Percentiles rank a stretch among this genome's conserved stretches.
These are phyloP conservation scores for Plasmodiophora brassicae DNA, from an alignment of 208 protist genomes.

Conservation along the genomic window DNA sequence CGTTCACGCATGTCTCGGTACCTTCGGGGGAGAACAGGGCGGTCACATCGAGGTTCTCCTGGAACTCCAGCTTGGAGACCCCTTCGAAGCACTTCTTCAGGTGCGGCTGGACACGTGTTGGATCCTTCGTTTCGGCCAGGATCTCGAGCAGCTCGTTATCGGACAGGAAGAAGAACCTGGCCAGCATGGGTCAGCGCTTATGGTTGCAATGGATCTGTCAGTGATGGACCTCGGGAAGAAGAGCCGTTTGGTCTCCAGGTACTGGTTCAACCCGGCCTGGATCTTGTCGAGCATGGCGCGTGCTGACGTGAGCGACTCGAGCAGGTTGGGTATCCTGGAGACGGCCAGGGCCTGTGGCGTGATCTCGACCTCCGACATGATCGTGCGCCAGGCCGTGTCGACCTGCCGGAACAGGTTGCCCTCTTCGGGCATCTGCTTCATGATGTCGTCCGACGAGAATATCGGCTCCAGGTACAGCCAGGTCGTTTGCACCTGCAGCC, in stretches of 20 bases:
- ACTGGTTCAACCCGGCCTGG: constrained; percentile 69
- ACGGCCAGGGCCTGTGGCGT: constrained; percentile 72
- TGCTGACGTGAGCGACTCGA: constrained; percentile 73
- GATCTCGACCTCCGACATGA: constrained; percentile 46
- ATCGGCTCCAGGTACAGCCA: constrained; percentile 97
- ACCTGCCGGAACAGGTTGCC: constrained; percentile 31
- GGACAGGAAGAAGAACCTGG: constrained; percentile 88
- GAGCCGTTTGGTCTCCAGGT: constrained; percentile 78
- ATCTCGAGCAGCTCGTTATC: constrained; percentile 95
- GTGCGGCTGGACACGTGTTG: constrained; percentile 89
- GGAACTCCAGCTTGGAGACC: constrained; percentile 64
- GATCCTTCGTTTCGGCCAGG: constrained; percentile 89
- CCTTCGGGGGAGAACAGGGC: constrained; percentile 60
- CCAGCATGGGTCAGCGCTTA: constrained; percentile 51
- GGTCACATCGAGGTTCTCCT: constrained; percentile 72
- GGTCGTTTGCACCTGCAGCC: constrained; percentile 73
- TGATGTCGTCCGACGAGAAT: constrained; percentile 92
- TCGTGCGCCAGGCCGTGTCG: not conserved
- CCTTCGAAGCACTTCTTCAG: constrained; percentile 94
- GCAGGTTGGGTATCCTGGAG: constrained; percentile 77
- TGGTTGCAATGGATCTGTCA: not conserved
- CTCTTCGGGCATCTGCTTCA: constrained; percentile 81
- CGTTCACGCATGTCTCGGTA: not conserved
- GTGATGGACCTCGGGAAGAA: constrained; percentile 43
- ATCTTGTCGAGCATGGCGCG: constrained; percentile 78